Evolutionary conservation across 331 rosid species (phyloP).

Genomic region (Quercus tomentella): DNA sequence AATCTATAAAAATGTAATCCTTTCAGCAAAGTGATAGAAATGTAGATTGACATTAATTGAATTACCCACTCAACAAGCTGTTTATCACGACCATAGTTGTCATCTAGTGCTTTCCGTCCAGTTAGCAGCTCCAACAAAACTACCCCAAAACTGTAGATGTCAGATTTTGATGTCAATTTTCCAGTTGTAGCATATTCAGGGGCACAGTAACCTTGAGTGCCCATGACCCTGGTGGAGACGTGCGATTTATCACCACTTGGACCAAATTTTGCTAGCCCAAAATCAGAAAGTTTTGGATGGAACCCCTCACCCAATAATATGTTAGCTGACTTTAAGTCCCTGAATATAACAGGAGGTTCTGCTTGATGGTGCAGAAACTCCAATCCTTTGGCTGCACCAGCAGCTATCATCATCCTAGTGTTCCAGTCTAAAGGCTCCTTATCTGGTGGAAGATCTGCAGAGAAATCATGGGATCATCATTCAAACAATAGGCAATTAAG

Average conservation of each 20-base stretch:
- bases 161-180: slow-evolving; percentile 52
- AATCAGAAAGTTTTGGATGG: slow-evolving; percentile 59
- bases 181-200: slow-evolving; percentile 63
- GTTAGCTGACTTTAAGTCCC: slow-evolving; percentile 57
- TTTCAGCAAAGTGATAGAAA: background rate
- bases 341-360: slow-evolving; percentile 50
- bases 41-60: background rate
- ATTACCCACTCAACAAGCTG: slow-evolving; percentile 59
- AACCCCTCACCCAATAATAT: slow-evolving; percentile 46
- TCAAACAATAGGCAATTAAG: background rate
- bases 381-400: slow-evolving; percentile 62
- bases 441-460: slow-evolving; percentile 32
- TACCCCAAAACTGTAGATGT: slow-evolving; percentile 61
- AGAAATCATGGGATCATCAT: background rate
- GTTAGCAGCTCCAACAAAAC: slow-evolving; percentile 58
- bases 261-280: slow-evolving; percentile 64
- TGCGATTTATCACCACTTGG: slow-evolving; percentile 48
- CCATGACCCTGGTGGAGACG: slow-evolving; percentile 64
- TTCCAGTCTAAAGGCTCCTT: slow-evolving; percentile 54
- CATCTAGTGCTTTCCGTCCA: slow-evolving; percentile 49
- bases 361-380: slow-evolving; percentile 55
- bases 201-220: slow-evolving; percentile 67
- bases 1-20: background rate
- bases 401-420: slow-evolving; percentile 56
- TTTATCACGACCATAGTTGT: slow-evolving; percentile 22